Evolutionary conservation across 768 basidiomycete genomes (phyloP).

Genomic region (Mrakia hoshinonis): DNA sequence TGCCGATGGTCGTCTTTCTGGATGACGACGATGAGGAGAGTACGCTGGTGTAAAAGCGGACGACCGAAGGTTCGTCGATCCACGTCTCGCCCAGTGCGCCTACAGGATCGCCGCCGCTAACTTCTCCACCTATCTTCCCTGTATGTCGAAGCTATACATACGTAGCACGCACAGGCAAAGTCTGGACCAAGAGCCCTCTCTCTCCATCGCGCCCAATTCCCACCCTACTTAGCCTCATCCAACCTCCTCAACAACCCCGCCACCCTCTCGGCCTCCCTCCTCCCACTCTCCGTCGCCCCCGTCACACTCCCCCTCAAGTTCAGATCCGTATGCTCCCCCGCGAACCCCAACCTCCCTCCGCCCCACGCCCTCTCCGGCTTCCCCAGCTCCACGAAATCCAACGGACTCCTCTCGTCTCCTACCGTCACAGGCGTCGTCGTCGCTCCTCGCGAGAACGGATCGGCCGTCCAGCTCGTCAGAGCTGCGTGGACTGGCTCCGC

Average conservation of each 20-base stretch:
- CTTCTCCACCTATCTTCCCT: no score
- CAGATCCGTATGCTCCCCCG: slow-evolving; percentile 45
- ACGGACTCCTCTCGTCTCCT: slow-evolving; percentile 35
- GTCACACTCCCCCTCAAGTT: slow-evolving; percentile 42
- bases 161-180: no score
- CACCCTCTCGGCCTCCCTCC: slow-evolving; percentile 41
- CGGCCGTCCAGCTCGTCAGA: slow-evolving; percentile 40
- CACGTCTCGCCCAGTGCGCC: no score
- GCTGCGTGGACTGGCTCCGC: slow-evolving; percentile 29
- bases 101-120: no score
- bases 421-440: slow-evolving; percentile 40
- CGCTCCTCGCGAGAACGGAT: slow-evolving; percentile 41
- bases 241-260: slow-evolving; percentile 33
- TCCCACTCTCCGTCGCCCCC: slow-evolving; percentile 42
- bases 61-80: no score
- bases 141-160: no score
- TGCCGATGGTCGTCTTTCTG: not conserved
- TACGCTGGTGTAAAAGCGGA: no score
- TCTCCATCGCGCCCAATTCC: no score
- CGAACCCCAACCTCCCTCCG: slow-evolving; percentile 41
- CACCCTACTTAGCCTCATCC: not conserved
- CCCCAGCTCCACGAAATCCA: slow-evolving; percentile 42
- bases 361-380: slow-evolving; percentile 35
- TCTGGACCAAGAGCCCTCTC: no score
- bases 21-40: not conserved